Percentiles rank a stretch among this genome's conserved stretches.
Evolutionary conservation across 345 rosid genomes (phyloP).

Genomic region (Eucalyptus cloeziana): DNA sequence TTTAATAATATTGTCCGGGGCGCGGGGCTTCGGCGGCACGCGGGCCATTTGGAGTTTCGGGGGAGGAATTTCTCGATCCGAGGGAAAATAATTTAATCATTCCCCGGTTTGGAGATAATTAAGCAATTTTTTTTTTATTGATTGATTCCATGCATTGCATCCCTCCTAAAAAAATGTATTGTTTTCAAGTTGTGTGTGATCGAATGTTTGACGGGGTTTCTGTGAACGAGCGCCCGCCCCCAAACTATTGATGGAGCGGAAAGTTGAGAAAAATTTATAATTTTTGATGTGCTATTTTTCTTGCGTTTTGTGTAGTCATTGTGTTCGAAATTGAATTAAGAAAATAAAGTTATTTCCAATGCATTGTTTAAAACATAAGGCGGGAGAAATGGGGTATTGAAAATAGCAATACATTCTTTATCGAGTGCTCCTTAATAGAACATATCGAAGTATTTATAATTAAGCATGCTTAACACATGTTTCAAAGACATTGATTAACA

Average conservation of each 20-base stretch:
- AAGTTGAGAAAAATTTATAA: not conserved
- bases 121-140: not conserved
- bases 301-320: accelerated
- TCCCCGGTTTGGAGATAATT: not conserved
- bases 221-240: too few species aligned
- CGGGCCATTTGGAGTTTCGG: not conserved
- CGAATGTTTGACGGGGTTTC: not conserved
- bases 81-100: not conserved
- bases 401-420: not conserved
- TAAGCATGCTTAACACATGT: accelerated
- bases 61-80: not conserved
- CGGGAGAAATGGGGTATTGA: not conserved
- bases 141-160: not conserved
- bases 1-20: not conserved
- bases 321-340: not conserved
- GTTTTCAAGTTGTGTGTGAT: not conserved
- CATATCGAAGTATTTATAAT: not conserved
- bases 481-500: not conserved
- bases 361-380: not conserved
- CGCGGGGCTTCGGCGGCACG: not conserved
- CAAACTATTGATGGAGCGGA: not conserved
- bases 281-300: not conserved
- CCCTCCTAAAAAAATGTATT: not conserved
- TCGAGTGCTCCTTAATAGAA: accelerated
- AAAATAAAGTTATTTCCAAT: not conserved